Evolutionary conservation across 371 early-diverging fungal genomes (phyloP), one percentile per base, ranked within the genome.

Genomic region (Fennellomyces sp.): DNA sequence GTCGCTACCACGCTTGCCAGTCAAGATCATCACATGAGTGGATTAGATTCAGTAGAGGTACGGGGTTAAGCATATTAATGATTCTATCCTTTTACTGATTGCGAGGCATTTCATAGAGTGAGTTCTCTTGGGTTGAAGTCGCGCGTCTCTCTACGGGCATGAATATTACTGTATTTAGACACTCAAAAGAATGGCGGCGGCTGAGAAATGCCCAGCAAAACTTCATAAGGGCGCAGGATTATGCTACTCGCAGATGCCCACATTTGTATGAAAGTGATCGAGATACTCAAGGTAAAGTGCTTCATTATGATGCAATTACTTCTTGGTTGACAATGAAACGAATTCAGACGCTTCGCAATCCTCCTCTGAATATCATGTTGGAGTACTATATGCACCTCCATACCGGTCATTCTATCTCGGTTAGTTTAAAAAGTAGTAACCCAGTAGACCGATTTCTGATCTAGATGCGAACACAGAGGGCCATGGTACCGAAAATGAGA

Each of bases 111-210:
- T 36, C 5, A 23, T 17, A 59, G 59, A 36, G 19, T 15, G 61
- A 75, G 23, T 77, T 79, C 49, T 81, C 88, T 2, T 92, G 91
- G 91, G 85, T 86, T 0, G 92, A 93, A 63, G 88, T 91, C 0
- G 89, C 91, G 0, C 83, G 73, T 28, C 58, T 83, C 5, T 81
- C 85, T 25, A 73, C 82, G 3, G 86, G 87, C 0, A 64, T 90
- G 33, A 83, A 88, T 41, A 60, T 89, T 4, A 83, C 88, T 2
- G 60, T 89, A 1, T 90, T 85, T 45, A 66, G 78, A 12, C 85
- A 84, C 21, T 79, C 83, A 1, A 82, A 88, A 3, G 72, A 81
- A 33, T 87, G 90, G 86, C 68, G 71, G 39, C 78, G 76, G 19
- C 49, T 68, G 26, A 68, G 87, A 28, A 65, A 66, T 11, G 76